Evolutionary conservation across 1,139 yeast genomes (phyloP), one percentile per base, ranked within the genome.

Genomic region (Blastobotrys buckinghamii): DNA sequence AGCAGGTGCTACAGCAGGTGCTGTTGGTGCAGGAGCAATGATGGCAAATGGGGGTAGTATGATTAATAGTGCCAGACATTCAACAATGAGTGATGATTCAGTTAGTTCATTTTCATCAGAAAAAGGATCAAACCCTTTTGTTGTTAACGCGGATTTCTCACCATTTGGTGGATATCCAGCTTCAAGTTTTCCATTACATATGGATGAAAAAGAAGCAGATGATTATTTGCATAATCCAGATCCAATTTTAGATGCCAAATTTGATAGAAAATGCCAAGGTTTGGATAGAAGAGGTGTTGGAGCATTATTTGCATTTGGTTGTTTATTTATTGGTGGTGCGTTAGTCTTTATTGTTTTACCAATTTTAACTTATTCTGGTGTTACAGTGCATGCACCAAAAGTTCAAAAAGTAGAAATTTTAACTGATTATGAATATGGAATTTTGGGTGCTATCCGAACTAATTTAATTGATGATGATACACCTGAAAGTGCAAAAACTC

Each of bases 141-240:
- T 63, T 30, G 64, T 64, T 32, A 67, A 67, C 53, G 69, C 72
- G 2, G 74, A 70, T 54, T 70, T 70, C 44, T 81, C 89, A 46
- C 97, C 97, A 1, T 89, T 89, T 71, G 97, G 97, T 48, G 97
- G 96, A 10, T 89, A 86, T 65, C 96, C 97, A 1, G 92, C 95
- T 4, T 74, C 86, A 6, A 79, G 88, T 1, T 89, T 89, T 70
- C 96, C 96, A 0, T 70, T 89, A 48, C 82, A 79, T 58, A 79
- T 89, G 55, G 95, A 88, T 51, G 97, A 89, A 60, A 85, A 85
- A 66, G 97, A 89, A 67, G 84, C 87, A 2, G 97, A 89, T 68
- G 97, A 89, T 64, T 88, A 86, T 61, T 65, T 89, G 55, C 97
- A 89, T 67, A 89, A 89, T 65, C 97, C 96, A 1, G 96, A 89